Conservation (phyloP, 305 asterid species). For the Salvia sclarea region DNA sequence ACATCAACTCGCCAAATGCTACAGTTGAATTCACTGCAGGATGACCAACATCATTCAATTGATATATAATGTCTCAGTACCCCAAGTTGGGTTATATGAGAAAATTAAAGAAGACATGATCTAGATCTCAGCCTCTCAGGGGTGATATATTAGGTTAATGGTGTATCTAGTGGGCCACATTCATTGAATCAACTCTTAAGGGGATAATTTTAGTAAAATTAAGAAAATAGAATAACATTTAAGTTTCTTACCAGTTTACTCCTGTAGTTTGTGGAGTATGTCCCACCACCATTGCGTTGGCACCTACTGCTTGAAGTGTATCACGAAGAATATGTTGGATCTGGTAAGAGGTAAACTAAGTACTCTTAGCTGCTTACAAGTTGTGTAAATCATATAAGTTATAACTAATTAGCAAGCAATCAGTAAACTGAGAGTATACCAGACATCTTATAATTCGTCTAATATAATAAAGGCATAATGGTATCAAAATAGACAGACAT, state of each 20-base stretch:
- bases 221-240: background rate
- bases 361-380: constrained; percentile 2
- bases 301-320: constrained; percentile 79
- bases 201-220: background rate
- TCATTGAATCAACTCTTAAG: constrained; percentile 19
- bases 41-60: constrained; percentile 27
- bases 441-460: background rate
- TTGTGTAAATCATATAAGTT: background rate
- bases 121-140: background rate
- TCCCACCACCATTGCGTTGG: constrained; percentile 94
- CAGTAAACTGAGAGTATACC: background rate
- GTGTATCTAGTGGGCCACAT: constrained; percentile 12
- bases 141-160: background rate
- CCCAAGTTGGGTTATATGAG: background rate
- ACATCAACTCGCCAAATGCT: constrained; percentile 90
- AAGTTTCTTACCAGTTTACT: constrained; percentile 70
- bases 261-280: constrained; percentile 94
- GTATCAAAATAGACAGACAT: constrained; percentile 17
- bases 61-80: constrained; percentile 16
- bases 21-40: constrained; percentile 71
- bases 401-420: background rate
- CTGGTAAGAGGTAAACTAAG: constrained; percentile 44
- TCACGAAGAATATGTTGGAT: constrained; percentile 69
- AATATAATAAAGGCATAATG: background rate
- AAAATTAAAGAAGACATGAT: background rate